phyloP scores from a whole-genome alignment of 225 moss, liverwort and hornwort genomes.

The Physcomitrium patens region DNA sequence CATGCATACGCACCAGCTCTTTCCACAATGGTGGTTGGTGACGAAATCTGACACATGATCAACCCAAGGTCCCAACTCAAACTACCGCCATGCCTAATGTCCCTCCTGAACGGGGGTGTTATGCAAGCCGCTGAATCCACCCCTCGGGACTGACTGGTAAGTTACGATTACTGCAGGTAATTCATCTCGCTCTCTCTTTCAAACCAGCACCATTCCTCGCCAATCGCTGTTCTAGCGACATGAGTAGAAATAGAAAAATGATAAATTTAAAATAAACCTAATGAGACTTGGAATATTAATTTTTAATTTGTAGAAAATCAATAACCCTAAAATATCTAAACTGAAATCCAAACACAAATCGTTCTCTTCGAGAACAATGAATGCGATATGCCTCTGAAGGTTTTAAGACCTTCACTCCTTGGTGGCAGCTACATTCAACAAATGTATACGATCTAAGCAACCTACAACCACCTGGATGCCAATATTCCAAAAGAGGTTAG shows the following conservation, averaged over 20 bases:
- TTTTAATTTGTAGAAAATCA: not conserved
- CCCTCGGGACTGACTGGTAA: not conserved
- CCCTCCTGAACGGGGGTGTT: not conserved
- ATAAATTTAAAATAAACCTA: slow-evolving; percentile 36
- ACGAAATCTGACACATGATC: slow-evolving; percentile 72
- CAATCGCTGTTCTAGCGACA: slow-evolving; percentile 4
- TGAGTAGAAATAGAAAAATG: not conserved
- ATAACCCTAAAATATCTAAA: slow-evolving; percentile 57
- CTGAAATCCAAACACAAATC: slow-evolving; percentile 7
- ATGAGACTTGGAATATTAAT: slow-evolving; percentile 19
- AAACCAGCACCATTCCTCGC: slow-evolving; percentile 6
- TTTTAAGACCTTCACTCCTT: slow-evolving; percentile 16
- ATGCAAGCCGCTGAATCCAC: not conserved
- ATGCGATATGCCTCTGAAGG: not conserved
- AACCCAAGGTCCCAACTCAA: slow-evolving; percentile 25
- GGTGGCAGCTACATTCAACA: slow-evolving; percentile 6
- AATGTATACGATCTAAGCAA: slow-evolving; percentile 27
- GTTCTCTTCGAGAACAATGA: slow-evolving; percentile 22
- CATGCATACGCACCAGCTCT: slow-evolving; percentile 85
- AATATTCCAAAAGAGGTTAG: slow-evolving; percentile 16
- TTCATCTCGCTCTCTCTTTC: not conserved
- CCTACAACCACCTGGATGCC: not conserved
- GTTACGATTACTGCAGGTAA: not conserved
- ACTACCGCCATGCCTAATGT: not conserved
- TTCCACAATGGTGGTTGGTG: slow-evolving; percentile 91